phyloP scores from a whole-genome alignment of 2,329 filamentous ascomycete genomes.

The Pseudocercospora macadamiae region DNA sequence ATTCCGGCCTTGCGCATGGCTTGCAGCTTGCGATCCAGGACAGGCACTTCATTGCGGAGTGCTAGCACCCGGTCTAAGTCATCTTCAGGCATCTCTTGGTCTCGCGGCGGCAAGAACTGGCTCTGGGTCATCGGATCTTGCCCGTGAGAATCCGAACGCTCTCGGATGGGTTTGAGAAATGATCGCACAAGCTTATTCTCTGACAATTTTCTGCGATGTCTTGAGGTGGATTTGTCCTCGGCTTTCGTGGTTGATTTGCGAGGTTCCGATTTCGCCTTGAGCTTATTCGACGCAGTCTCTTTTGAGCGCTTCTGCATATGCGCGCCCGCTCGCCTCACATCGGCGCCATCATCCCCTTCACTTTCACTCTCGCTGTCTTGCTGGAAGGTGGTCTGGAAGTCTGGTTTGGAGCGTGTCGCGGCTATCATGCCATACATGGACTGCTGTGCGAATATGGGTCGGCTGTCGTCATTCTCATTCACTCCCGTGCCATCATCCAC shows the following conservation, averaged over 20 bases:
- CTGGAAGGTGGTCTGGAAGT: constrained; percentile 65
- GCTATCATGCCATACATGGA: constrained; percentile 92
- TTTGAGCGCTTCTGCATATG: constrained; percentile 5
- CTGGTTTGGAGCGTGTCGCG: constrained; percentile 78
- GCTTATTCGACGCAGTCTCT: constrained; percentile 9
- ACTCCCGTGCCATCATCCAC: constrained; percentile 26
- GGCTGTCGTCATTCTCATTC: constrained; percentile 7
- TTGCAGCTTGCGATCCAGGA: constrained; percentile 71
- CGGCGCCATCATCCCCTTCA: constrained; percentile 29
- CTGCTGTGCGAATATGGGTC: constrained; percentile 75
- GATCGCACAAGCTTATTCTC: constrained; percentile 68
- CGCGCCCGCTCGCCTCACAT: constrained; percentile 17
- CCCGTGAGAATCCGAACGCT: constrained; percentile 37
- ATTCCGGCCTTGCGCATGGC: constrained; percentile 34
- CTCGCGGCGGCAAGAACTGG: constrained; percentile 33
- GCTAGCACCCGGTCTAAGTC: constrained; percentile 26
- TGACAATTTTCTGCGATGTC: constrained; percentile 62
- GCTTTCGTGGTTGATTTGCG: constrained; percentile 5
- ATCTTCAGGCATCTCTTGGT: constrained; percentile 18
- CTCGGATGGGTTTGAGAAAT: constrained; percentile 59
- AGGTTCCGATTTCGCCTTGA: constrained; percentile 5
- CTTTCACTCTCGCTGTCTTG: constrained; percentile 80
- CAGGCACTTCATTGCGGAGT: constrained; percentile 61
- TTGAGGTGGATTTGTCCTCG: constrained; percentile 9
- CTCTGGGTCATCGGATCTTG: constrained; percentile 38